These are phyloP conservation scores for Knoxdaviesia proteae DNA, from an alignment of 2,329 filamentous ascomycete genomes.

Conservation along the genomic window DNA sequence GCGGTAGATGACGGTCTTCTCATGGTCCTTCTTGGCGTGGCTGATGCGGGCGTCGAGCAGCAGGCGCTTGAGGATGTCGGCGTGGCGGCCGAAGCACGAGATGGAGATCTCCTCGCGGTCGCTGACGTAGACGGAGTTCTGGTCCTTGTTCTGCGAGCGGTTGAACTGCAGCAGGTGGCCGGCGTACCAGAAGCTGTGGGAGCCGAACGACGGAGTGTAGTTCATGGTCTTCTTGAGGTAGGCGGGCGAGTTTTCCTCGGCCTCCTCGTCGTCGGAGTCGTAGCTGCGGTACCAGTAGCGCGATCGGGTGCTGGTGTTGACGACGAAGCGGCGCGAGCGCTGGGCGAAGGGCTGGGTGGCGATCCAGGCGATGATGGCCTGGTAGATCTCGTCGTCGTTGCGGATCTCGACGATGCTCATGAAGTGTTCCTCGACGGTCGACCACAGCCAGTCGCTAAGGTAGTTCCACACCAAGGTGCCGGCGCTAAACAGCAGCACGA, in stretches of 20 bases:
- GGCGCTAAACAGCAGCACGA: conserved; percentile 27
- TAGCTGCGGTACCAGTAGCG: conserved; percentile 26
- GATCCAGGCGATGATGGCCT: conserved; percentile 52
- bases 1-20: conserved; percentile 45
- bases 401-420: conserved; percentile 47
- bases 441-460: conserved; percentile 24
- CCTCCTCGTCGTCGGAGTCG: conserved; percentile 24
- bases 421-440: conserved; percentile 28
- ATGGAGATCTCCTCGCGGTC: conserved; percentile 38
- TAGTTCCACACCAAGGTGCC: conserved; percentile 32
- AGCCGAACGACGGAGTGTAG: conserved; percentile 48
- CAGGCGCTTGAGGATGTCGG: conserved; percentile 38
- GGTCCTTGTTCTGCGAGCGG: conserved; percentile 25
- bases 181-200: conserved; percentile 48
- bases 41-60: conserved; percentile 34
- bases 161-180: conserved; percentile 35
- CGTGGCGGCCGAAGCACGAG: conserved; percentile 40
- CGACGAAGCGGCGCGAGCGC: conserved; percentile 39
- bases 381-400: conserved; percentile 52
- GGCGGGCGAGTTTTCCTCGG: conserved; percentile 16
- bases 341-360: conserved; percentile 39
- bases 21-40: conserved; percentile 35
- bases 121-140: conserved; percentile 18
- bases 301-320: conserved; percentile 38
- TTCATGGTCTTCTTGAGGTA: conserved; percentile 1